Evolutionary conservation across 306 rosid genomes (phyloP), one percentile per base, ranked within the genome.

Genomic region (Vicia sativa): DNA sequence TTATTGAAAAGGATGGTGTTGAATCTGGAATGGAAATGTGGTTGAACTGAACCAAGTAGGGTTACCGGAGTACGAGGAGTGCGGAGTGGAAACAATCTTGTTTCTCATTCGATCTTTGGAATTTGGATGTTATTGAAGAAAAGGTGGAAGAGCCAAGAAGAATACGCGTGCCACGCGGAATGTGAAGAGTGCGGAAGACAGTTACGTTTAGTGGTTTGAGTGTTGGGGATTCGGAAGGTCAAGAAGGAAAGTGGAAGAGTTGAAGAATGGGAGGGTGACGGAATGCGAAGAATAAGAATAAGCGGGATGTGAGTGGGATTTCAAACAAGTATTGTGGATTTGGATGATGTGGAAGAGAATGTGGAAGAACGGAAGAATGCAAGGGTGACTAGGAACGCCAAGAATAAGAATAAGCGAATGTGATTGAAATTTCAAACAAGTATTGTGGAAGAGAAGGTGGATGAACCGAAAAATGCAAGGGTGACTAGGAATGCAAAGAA

Each of bases 21-120:
- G 81, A 25, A 55, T 48, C 68, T 9, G 37, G 41, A 28, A 21
- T n/a, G n/a, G n/a, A n/a, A n/a, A n/a, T 72, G 66, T 60, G 31
- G 64, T 0, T 63, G 48, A 5, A 13, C 69, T 18, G 73, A 21
- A n/a, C 21, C 15, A 0, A 7, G 0, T 2, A 34, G 57, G 54
- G 73, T 16, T 0, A 69, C 75, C 3, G 79, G 4, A 59, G 18
- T 50, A 14, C 16, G 3, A 68, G 9, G 53, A 18, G 52, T 6
- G 42, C n/a, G 34, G 13, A 11, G 37, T 2, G 54, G 9, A 5
- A 18, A 10, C 10, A 25, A 1, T 31, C 43, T 31, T 57, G 63
- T 31, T 57, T 7, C 19, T 56, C 39, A 56, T 28, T 56, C 11
- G 5, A 6, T 28, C 12, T 0, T 13, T 43, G 6, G 12, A 28